phyloP scores from a whole-genome alignment of 441 rosid genomes.

The Geranium incanum region DNA sequence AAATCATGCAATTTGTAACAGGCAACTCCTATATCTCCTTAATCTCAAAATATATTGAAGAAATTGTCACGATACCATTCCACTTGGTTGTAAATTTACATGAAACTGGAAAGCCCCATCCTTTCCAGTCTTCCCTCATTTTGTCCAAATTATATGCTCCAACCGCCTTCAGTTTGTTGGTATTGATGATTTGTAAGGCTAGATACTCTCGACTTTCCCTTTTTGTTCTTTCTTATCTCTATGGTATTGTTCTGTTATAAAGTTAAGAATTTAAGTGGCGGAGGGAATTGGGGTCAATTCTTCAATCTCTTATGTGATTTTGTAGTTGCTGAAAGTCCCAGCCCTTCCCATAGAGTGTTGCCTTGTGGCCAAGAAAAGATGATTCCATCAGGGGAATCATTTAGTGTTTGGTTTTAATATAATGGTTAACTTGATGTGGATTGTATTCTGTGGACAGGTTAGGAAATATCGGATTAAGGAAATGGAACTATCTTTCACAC shows the following conservation, averaged over 20 bases:
- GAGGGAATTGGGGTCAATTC: neutral
- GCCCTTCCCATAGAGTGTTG: neutral
- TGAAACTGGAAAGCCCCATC: slow-evolving; percentile 1
- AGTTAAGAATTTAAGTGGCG: neutral
- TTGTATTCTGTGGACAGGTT: slow-evolving; percentile 43
- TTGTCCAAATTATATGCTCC: neutral
- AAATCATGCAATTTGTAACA: neutral
- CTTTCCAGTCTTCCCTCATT: neutral
- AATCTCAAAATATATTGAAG: neutral
- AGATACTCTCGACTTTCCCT: neutral
- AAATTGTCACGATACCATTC: neutral
- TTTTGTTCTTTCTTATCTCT: neutral
- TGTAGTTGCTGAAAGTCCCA: neutral
- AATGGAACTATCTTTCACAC: slow-evolving; percentile 94
- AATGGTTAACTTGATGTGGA: slow-evolving; percentile 11
- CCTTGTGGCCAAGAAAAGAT: neutral
- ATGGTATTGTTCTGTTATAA: neutral
- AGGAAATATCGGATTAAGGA: slow-evolving; percentile 64
- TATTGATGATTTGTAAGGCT: slow-evolving; percentile 3
- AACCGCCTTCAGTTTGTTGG: neutral
- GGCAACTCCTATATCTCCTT: neutral
- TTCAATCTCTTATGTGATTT: neutral
- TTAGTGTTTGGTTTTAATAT: neutral
- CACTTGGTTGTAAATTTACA: neutral
- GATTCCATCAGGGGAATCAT: no score